Evolutionary conservation across 495 filamentous ascomycete species (phyloP).

Genomic region (Glutinoglossum americanum): DNA sequence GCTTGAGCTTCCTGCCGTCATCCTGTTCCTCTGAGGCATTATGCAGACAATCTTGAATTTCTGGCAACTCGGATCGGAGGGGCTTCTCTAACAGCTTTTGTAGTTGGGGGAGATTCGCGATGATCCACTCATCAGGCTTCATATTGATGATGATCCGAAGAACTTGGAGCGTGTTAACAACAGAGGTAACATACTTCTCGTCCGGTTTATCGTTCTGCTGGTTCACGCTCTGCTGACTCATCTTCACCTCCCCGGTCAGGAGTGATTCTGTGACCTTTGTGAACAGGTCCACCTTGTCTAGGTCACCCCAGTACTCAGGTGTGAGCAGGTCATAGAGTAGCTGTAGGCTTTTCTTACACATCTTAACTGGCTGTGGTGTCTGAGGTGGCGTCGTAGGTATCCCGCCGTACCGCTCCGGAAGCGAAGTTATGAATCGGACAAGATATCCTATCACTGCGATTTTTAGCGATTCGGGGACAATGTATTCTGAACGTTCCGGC

Average conservation of each 20-base stretch:
- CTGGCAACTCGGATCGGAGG: constrained; percentile 62
- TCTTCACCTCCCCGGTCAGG: constrained; percentile 27
- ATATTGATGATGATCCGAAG: constrained; percentile 68
- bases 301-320: constrained; percentile 74
- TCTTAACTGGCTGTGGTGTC: constrained; percentile 36
- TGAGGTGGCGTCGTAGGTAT: constrained; percentile 26
- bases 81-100: constrained; percentile 84
- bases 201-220: constrained; percentile 42
- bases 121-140: constrained; percentile 76
- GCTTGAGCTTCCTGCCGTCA: constrained; percentile 33
- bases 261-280: constrained; percentile 73
- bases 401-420: constrained; percentile 63
- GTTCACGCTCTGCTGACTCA: constrained; percentile 41
- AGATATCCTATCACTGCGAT: constrained; percentile 76
- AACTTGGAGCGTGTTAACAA: constrained; percentile 83
- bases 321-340: constrained; percentile 75
- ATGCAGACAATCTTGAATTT: constrained; percentile 83
- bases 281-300: constrained; percentile 67
- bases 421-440: constrained; percentile 75
- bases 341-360: constrained; percentile 61
- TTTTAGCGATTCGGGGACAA: constrained; percentile 40
- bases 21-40: constrained; percentile 42
- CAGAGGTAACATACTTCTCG: constrained; percentile 53
- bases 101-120: constrained; percentile 47
- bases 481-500: constrained; percentile 44